These are phyloP conservation scores for Monilinia laxa DNA, from an alignment of 2,329 filamentous ascomycete species.

Conservation along the genomic window DNA sequence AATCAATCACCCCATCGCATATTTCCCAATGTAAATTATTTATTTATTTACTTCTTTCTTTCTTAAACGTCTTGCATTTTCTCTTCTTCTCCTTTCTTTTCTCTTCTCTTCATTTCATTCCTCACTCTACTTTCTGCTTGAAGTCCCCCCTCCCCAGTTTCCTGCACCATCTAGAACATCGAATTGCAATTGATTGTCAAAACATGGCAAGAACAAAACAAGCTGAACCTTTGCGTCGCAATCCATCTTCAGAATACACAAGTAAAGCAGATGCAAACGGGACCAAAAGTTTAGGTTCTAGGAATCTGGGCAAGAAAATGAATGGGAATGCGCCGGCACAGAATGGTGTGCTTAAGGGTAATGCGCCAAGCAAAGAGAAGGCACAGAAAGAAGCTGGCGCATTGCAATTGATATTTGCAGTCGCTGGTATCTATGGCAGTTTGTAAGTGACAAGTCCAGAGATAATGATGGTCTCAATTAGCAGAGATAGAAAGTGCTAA, in stretches of 20 bases:
- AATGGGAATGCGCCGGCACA: slow-evolving; percentile 29
- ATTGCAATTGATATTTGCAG: slow-evolving; percentile 77
- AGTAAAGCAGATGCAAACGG: slow-evolving; percentile 46
- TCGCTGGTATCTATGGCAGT: slow-evolving; percentile 93
- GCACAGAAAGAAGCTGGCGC: slow-evolving; percentile 57
- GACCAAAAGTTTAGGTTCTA: slow-evolving; percentile 39
- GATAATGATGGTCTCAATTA: not conserved
- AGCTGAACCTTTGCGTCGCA: slow-evolving; percentile 61
- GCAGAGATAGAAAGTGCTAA: slow-evolving; percentile 7
- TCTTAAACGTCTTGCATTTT: not conserved
- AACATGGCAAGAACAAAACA: slow-evolving; percentile 73
- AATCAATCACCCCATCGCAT: not conserved
- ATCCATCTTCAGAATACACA: slow-evolving; percentile 65
- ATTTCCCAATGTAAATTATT: not conserved
- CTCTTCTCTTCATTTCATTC: not conserved
- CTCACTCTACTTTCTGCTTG: not conserved
- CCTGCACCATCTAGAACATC: not conserved
- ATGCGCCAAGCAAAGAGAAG: slow-evolving; percentile 29
- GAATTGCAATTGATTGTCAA: not conserved
- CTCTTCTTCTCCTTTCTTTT: not conserved
- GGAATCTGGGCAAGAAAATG: slow-evolving; percentile 32
- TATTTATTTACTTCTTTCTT: no score
- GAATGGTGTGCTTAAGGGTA: slow-evolving; percentile 39
- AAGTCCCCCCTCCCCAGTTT: not conserved
- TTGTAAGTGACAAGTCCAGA: slow-evolving; percentile 62